These are phyloP conservation scores for Diaporthe sp. DNA, from an alignment of 2,329 filamentous ascomycete genomes.

Conservation along the genomic window DNA sequence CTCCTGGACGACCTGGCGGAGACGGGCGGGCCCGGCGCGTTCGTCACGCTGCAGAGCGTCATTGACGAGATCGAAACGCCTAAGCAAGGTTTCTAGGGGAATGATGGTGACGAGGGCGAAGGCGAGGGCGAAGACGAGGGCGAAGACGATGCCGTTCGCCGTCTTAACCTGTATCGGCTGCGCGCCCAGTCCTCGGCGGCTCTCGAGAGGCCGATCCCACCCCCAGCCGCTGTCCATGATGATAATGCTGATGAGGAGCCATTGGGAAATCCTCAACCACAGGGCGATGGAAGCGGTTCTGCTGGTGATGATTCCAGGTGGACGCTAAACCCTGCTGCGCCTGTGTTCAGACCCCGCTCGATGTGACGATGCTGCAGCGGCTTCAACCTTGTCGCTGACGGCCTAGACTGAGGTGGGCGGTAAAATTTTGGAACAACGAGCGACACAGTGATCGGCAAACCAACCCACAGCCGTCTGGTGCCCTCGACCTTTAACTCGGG, in stretches of 20 bases:
- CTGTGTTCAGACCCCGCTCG: neutral
- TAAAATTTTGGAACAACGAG: neutral
- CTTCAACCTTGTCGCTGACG: neutral
- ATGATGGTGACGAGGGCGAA: neutral
- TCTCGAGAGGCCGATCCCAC: no score
- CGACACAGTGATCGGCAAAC: neutral
- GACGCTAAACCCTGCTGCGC: slow-evolving; percentile 5
- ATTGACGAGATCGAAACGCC: slow-evolving; percentile 61
- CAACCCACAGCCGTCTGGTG: neutral
- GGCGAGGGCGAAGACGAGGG: neutral
- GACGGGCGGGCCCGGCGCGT: slow-evolving; percentile 84
- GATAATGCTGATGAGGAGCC: neutral
- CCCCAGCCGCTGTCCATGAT: neutral
- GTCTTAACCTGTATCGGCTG: neutral
- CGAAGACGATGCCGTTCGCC: neutral
- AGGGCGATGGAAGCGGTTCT: neutral
- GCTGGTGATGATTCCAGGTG: neutral
- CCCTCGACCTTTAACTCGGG: neutral
- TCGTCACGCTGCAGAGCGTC: slow-evolving; percentile 75
- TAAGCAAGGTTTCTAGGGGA: slow-evolving; percentile 51
- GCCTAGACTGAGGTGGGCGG: neutral
- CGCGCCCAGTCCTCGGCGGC: no score
- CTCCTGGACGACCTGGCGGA: slow-evolving; percentile 86
- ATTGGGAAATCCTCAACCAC: neutral
- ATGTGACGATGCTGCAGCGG: neutral